Evolutionary conservation across 2,329 filamentous ascomycete species (phyloP).

Genomic region (Periconia sp.): DNA sequence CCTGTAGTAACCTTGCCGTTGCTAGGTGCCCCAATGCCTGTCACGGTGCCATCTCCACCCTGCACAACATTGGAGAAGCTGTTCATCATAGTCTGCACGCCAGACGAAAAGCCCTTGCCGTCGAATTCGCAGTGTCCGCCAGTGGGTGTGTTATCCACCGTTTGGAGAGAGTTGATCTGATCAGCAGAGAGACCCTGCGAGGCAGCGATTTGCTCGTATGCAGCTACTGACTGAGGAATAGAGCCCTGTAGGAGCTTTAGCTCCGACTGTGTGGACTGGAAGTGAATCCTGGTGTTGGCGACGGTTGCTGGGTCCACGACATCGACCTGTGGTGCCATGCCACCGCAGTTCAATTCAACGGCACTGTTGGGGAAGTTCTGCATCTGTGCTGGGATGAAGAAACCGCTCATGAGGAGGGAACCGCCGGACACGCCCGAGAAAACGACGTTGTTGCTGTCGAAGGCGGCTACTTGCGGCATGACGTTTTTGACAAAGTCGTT

Average conservation of each 20-base stretch:
- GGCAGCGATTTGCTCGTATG: constrained; percentile 54
- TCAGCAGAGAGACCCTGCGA: constrained; percentile 47
- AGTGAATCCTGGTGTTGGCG: constrained; percentile 56
- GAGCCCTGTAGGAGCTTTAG: constrained; percentile 51
- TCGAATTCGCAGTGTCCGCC: constrained; percentile 64
- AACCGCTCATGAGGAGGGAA: constrained; percentile 56
- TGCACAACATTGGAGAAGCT: constrained; percentile 58
- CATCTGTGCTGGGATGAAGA: constrained; percentile 61
- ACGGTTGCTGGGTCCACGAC: constrained; percentile 50
- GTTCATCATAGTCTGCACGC: constrained; percentile 59
- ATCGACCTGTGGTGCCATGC: constrained; percentile 55
- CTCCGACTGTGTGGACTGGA: constrained; percentile 58
- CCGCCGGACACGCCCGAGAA: constrained; percentile 63
- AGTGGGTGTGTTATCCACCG: constrained; percentile 58
- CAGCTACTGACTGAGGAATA: constrained; percentile 54
- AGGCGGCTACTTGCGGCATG: constrained; percentile 57
- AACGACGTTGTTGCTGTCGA: constrained; percentile 55
- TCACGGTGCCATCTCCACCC: constrained; percentile 54
- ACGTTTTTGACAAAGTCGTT: constrained; percentile 54
- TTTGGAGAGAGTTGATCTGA: constrained; percentile 56
- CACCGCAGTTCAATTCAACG: constrained; percentile 60
- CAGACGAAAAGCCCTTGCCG: constrained; percentile 55
- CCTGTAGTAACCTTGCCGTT: constrained; percentile 52
- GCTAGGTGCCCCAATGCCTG: constrained; percentile 47
- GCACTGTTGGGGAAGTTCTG: constrained; percentile 54